Base-by-base conservation (phyloP, 2,329 filamentous ascomycete genomes). In the Pyrenochaeta sp. region DNA sequence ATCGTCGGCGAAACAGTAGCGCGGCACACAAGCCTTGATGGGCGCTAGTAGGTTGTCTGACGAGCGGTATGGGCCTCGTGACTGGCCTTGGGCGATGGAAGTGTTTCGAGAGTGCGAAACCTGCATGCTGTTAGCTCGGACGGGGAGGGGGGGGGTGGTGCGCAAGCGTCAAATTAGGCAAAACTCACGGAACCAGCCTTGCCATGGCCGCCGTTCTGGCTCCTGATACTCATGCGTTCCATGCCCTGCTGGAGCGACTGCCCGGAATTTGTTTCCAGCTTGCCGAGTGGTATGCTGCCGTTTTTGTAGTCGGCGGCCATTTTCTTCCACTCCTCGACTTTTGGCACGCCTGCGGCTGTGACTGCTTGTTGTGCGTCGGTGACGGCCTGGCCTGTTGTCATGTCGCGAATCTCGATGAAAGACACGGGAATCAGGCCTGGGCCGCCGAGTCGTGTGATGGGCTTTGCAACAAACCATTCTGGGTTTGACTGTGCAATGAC, bases 281-380 rank as follows among this genome's bases (percentile, higher is more conserved):
- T 96, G 63, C 95, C 95, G 36, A 99, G 81, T 0, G 93, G 94
- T 72, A 99, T 98, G 78, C 95, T 98, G 75, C 93, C 97, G 75
- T 98, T 97, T 82, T 99, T 99, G 79, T 99, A 99, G 61, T 97
- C 94, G 50, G 94, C 94, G 0, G 95, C 93, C 92, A 97, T 97
- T 79, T 96, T 96, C 82, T 99, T 99, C 95, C 95, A 99, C 69
- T 99, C 95, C 73, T 99, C 95, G 3, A 99, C 95, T 68, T 89
- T 90, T 11, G 95, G 95, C 7, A 99, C 93, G 17, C 94, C 93
- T 1, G 95, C 95, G 65, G 89, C 88, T 66, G 87, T 86, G 50
- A 99, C 91, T 1, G 95, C 94, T 27, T 93, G 93, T 21, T 90
- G 83, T 0, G 94, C 87, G 74, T 98, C 92, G 15, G 85, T 76